phyloP scores from a whole-genome alignment of 208 protist genomes.

The Kentomonas sorsogonicus region DNA sequence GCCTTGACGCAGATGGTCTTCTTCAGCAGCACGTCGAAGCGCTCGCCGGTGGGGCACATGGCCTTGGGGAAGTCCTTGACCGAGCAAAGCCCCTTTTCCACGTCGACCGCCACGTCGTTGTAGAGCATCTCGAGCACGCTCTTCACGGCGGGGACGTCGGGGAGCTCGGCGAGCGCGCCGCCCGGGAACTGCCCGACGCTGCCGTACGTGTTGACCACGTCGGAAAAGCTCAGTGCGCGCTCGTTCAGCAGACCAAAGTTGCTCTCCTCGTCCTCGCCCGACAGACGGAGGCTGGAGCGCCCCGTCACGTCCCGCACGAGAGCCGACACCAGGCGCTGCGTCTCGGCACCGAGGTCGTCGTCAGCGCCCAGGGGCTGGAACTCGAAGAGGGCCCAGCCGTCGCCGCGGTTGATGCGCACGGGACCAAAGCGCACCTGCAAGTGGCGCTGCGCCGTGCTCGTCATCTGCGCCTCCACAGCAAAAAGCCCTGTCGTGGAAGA shows the following conservation, averaged over 20 bases:
- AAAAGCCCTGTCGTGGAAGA: slow-evolving; percentile 22
- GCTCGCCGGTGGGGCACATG: slow-evolving; percentile 61
- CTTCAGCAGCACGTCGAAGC: slow-evolving; percentile 69
- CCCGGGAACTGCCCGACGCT: not conserved
- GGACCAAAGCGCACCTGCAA: slow-evolving; percentile 63
- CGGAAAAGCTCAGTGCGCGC: slow-evolving; percentile 39
- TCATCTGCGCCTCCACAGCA: slow-evolving; percentile 72
- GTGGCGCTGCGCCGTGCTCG: slow-evolving; percentile 83
- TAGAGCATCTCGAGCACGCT: slow-evolving; percentile 86
- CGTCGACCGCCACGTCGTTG: slow-evolving; percentile 57
- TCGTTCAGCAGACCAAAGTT: slow-evolving; percentile 51
- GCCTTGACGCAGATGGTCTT: slow-evolving; percentile 58
- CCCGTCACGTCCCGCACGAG: slow-evolving; percentile 77
- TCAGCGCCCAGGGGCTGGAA: slow-evolving; percentile 36
- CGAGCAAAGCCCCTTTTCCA: slow-evolving; percentile 28
- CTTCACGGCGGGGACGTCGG: slow-evolving; percentile 31
- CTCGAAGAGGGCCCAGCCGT: slow-evolving; percentile 76
- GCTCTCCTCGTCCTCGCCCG: slow-evolving; percentile 60
- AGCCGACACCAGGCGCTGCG: slow-evolving; percentile 68
- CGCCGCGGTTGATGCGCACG: slow-evolving; percentile 55
- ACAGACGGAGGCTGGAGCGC: slow-evolving; percentile 50
- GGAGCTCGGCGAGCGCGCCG: slow-evolving; percentile 31
- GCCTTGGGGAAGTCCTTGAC: slow-evolving; percentile 66
- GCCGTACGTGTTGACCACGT: slow-evolving; percentile 35
- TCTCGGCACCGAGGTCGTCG: slow-evolving; percentile 43